Evolutionary conservation across 176 grass and related monocot species (phyloP).

Genomic region (barley (Hordeum vulgare)): DNA sequence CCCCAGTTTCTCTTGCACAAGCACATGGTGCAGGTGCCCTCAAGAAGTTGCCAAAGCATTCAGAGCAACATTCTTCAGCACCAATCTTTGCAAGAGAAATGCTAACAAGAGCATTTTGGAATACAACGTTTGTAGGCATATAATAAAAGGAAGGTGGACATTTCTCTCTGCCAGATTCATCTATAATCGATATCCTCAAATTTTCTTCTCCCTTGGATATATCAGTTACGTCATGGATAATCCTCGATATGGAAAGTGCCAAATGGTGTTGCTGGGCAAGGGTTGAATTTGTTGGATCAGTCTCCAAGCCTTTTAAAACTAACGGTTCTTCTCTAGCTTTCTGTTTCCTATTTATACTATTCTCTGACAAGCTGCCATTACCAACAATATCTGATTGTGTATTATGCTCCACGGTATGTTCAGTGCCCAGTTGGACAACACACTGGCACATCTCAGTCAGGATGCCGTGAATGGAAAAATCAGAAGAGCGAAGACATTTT

Average conservation of each 20-base stretch:
- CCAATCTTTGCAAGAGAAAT: too few species aligned
- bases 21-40: too few species aligned
- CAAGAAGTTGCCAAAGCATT: too few species aligned
- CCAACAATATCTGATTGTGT: background rate
- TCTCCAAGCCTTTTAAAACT: conserved; percentile 3
- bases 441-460: conserved; percentile 61
- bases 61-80: too few species aligned
- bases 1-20: too few species aligned
- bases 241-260: conserved; percentile 17
- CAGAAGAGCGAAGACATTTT: conserved; percentile 48
- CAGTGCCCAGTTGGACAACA: conserved; percentile 23
- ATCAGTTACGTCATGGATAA: conserved; percentile 47
- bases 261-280: conserved; percentile 4
- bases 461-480: conserved; percentile 47
- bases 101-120: too few species aligned
- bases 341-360: conserved; percentile 2
- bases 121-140: too few species aligned
- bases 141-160: too few species aligned
- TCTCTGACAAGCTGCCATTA: background rate
- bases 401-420: conserved; percentile 17
- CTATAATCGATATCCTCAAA: conserved; percentile 43
- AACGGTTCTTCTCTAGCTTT: conserved; percentile 1
- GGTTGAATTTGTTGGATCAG: background rate
- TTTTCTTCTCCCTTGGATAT: conserved; percentile 63
- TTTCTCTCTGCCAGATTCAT: too few species aligned